These are phyloP conservation scores for Echinochloa phyllopogon DNA, from an alignment of 176 grass and related monocot genomes.

Conservation along the genomic window DNA sequence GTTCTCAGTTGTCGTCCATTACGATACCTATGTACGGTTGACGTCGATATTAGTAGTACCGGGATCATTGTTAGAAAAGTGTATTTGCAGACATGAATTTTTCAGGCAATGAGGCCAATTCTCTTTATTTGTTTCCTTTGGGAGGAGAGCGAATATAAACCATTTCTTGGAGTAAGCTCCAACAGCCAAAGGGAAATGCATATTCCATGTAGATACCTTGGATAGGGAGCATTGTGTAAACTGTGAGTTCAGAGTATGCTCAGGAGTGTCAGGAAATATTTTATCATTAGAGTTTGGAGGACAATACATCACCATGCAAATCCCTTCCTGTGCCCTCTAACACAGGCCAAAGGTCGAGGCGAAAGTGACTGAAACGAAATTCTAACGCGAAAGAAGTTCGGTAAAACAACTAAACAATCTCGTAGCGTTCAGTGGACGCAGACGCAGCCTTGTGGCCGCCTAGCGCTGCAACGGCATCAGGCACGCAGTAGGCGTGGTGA, in stretches of 20 bases:
- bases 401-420: constrained; percentile 12
- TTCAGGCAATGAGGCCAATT: neutral
- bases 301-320: neutral
- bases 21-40: neutral
- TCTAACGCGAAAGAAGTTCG: neutral
- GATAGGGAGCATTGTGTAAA: neutral
- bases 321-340: neutral
- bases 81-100: too few species aligned
- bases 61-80: too few species aligned
- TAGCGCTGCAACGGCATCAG: neutral
- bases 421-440: neutral
- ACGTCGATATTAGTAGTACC: neutral
- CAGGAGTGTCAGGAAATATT: neutral
- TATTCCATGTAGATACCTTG: constrained; percentile 11
- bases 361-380: constrained; percentile 35
- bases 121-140: neutral
- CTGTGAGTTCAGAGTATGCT: neutral
- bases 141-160: neutral
- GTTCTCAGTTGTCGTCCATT: too few species aligned
- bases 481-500: neutral
- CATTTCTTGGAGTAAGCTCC: neutral
- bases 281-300: neutral
- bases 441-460: neutral
- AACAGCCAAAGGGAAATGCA: neutral
- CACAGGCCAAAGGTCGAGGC: neutral